phyloP scores from a whole-genome alignment of 148 eudicot genomes.

The Fagopyrum tataricum region DNA sequence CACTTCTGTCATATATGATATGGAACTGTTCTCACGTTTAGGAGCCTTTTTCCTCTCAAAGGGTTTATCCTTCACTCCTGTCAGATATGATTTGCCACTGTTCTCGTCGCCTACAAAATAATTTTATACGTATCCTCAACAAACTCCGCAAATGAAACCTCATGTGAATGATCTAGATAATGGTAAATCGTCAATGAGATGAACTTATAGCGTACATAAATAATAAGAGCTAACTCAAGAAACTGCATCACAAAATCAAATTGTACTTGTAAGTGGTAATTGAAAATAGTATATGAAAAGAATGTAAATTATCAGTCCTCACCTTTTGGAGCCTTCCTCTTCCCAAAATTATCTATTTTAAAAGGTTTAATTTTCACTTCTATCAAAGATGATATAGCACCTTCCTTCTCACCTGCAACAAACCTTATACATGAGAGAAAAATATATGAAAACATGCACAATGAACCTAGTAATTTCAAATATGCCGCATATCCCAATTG shows the following conservation, averaged over 20 bases:
- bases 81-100: slow-evolving; percentile 19
- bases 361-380: slow-evolving; percentile 20
- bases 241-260: not conserved
- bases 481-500: not conserved
- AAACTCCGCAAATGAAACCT: not conserved
- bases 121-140: not conserved
- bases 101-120: slow-evolving; percentile 31
- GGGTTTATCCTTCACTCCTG: slow-evolving; percentile 21
- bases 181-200: too few species aligned
- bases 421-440: not conserved
- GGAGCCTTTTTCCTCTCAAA: slow-evolving; percentile 31
- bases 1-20: slow-evolving; percentile 21
- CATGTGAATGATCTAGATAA: not conserved
- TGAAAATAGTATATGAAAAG: not conserved
- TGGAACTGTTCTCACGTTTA: slow-evolving; percentile 40
- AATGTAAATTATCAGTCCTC: slow-evolving; percentile 27
- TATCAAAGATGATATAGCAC: slow-evolving; percentile 21
- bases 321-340: slow-evolving; percentile 50
- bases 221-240: not conserved
- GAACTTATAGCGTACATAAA: not conserved
- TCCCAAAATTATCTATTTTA: slow-evolving; percentile 17
- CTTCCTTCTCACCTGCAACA: slow-evolving; percentile 35
- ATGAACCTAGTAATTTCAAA: not conserved
- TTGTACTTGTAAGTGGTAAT: not conserved
- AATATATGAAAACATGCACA: not conserved